These are phyloP conservation scores for maize (Zea mays) DNA, from an alignment of 176 grass and related monocot species.

Conservation along the genomic window Zm-B73-REFERENCE-NAM-5.0 NC_050096.1:202781001-202781500, in stretches of 20 bases:
- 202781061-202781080: slow-evolving; percentile 43
- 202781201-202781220: not conserved
- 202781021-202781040: slow-evolving; percentile 38
- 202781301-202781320: too few relatives aligned
- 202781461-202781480: too few relatives aligned
- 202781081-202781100: slow-evolving; percentile 50
- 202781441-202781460: not conserved
- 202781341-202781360: not conserved
- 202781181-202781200: slow-evolving; percentile 35
- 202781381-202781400: too few relatives aligned
- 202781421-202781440: not conserved
- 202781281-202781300: too few relatives aligned
- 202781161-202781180: slow-evolving; percentile 39
- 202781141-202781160: slow-evolving; percentile 36
- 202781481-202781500: too few relatives aligned
- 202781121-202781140: slow-evolving; percentile 38
- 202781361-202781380: not conserved
- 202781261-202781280: not conserved
- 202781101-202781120: slow-evolving; percentile 27
- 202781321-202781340: not conserved
- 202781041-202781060: not conserved
- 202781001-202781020: slow-evolving; percentile 20
- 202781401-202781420: not conserved
- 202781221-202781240: not conserved
- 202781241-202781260: not conserved